These are phyloP conservation scores for Alternaria incomplexa DNA, from an alignment of 2,329 filamentous ascomycete species.

Conservation along the genomic window DNA sequence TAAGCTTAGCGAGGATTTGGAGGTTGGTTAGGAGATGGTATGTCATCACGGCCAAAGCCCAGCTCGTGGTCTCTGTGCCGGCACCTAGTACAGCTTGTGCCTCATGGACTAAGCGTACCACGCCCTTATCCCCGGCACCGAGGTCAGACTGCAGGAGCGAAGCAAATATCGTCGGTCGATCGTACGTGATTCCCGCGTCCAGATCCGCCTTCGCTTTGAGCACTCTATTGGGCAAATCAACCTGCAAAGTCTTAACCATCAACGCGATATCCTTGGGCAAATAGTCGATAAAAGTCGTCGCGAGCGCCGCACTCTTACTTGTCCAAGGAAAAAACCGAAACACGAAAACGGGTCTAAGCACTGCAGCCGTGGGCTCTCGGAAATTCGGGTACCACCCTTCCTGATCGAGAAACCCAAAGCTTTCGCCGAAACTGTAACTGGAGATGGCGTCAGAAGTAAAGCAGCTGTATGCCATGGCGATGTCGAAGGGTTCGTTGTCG, in stretches of 20 bases:
- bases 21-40: constrained; percentile 39
- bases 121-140: constrained; percentile 23
- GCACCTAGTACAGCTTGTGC: constrained; percentile 41
- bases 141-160: constrained; percentile 24
- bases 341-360: constrained; percentile 29
- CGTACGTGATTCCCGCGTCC: constrained; percentile 30
- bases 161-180: constrained; percentile 32
- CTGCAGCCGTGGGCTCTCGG: constrained; percentile 24
- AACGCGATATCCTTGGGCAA: constrained; percentile 26
- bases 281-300: constrained; percentile 25
- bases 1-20: constrained; percentile 27
- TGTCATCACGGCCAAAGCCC: constrained; percentile 32
- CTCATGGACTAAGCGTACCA: constrained; percentile 40
- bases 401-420: constrained; percentile 33
- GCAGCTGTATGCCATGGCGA: constrained; percentile 36
- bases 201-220: constrained; percentile 27
- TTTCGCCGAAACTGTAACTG: constrained; percentile 30
- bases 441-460: constrained; percentile 35
- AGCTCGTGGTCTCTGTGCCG: constrained; percentile 44
- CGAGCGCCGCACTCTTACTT: constrained; percentile 14
- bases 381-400: constrained; percentile 36
- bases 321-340: constrained; percentile 35
- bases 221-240: constrained; percentile 31
- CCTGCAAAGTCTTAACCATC: constrained; percentile 33
- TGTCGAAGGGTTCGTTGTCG: constrained; percentile 23